Conservation (phyloP, 495 filamentous ascomycete species). For the Umbilicaria muhlenbergii region DNA sequence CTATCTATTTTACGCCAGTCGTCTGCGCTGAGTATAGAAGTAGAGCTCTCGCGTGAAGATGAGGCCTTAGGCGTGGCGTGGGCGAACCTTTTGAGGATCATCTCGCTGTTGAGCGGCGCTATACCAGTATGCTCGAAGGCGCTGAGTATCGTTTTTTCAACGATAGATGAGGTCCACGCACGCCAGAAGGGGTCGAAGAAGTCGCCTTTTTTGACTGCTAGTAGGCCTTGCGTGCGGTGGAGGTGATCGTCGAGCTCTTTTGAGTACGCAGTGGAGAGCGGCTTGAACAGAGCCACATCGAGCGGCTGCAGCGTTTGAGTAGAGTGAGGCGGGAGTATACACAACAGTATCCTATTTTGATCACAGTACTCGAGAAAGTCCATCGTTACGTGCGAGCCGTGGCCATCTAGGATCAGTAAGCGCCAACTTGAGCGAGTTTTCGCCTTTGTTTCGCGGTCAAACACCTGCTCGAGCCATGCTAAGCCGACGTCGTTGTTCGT, state of each 20-base stretch:
- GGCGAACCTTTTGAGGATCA: no score
- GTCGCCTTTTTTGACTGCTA: constrained; percentile 1
- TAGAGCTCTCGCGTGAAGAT: not conserved
- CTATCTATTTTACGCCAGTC: not conserved
- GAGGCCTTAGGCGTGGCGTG: no score
- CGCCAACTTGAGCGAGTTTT: not conserved
- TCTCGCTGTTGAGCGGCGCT: no score
- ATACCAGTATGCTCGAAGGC: no score
- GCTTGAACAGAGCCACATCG: constrained; percentile 5
- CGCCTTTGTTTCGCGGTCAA: not conserved
- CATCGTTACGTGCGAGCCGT: not conserved
- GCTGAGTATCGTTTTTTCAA: not conserved
- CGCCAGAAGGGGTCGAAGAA: constrained; percentile 5
- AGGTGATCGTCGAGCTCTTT: not conserved
- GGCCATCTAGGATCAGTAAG: constrained; percentile 1
- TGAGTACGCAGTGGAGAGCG: constrained; percentile 1
- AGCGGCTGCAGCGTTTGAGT: constrained; percentile 9
- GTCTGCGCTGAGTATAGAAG: not conserved
- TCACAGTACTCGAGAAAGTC: not conserved
- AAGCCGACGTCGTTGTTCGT: no score
- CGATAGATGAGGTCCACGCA: constrained; percentile 1
- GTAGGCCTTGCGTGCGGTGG: constrained; percentile 1
- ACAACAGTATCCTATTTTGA: constrained; percentile 1
- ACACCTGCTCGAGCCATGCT: not conserved
- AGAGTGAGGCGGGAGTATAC: constrained; percentile 6